Base-by-base conservation (phyloP, 2,329 filamentous ascomycete genomes). In the Paecilomyces sp. region DNA sequence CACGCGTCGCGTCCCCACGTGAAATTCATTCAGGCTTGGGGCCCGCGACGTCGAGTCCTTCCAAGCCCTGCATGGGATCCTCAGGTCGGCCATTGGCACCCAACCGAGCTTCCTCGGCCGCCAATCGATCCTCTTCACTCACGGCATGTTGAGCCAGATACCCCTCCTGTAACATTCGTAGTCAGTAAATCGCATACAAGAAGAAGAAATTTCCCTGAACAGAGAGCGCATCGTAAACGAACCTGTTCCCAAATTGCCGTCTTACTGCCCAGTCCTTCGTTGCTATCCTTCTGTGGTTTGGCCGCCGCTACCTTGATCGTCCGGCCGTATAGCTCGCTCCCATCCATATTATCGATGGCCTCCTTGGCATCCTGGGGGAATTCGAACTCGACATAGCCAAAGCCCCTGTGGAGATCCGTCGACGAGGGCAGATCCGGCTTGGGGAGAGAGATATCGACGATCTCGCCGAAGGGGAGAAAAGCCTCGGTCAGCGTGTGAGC, bases 291-390 rank as follows among this genome's bases (percentile, higher is more conserved):
- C 63, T 94, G 91, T 33, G 91, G 86, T 76, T 96, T 99, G 52
- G 95, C 95, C 58, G 89, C 85, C 53, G 91, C 92, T 57, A 97
- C 93, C 74, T 92, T 96, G 73, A 99, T 88, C 13, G 94, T 88
- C 61, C 91, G 86, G 11, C 94, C 95, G 72, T 93, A 97, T 54
- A 99, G 84, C 77, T 97, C 93, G 62, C 92, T 89, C 74, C 96
- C 92, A 72, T 99, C 91, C 93, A 99, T 97, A 73, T 99, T 99
- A 81, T 97, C 92, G 74, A 99, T 96, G 56, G 94, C 94, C 76
- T 97, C 93, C 70, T 88, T 88, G 30, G 92, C 93, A 76, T 99
- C 94, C 60, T 88, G 85, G 12, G 86, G 83, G 60, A 91, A 84
- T 68, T 97, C 92, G 70, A 90, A 99, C 72, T 99, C 94, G 56